Conservation (phyloP, 2,329 filamentous ascomycete species). For the Penicillium sp. region DNA sequence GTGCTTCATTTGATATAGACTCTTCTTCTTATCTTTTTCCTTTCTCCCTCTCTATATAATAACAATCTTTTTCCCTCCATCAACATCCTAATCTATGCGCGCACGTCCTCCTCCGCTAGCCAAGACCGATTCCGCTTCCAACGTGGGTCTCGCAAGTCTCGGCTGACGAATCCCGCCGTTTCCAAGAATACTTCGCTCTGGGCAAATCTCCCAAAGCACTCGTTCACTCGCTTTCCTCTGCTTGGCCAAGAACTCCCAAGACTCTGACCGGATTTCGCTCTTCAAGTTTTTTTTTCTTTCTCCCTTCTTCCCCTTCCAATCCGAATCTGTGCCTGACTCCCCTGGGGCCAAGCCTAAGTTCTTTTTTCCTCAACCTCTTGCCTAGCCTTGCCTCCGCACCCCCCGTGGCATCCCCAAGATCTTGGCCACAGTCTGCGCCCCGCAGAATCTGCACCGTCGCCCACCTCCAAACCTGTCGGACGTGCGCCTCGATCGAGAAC, state of each 20-base stretch:
- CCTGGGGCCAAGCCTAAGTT: conserved; percentile 4
- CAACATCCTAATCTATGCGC: background rate
- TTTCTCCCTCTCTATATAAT: background rate
- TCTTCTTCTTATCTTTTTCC: background rate
- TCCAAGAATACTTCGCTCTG: conserved; percentile 17
- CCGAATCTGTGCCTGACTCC: background rate
- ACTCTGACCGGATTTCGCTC: conserved; percentile 8
- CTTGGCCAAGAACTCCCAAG: conserved; percentile 23
- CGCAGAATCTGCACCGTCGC: background rate
- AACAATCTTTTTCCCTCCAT: background rate
- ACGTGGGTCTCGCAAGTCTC: conserved; percentile 24
- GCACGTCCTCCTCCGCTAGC: conserved; percentile 16
- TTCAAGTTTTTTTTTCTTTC: conserved; percentile 10
- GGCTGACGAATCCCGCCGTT: conserved; percentile 29
- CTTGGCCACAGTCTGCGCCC: conserved; percentile 8
- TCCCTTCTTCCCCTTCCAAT: conserved; percentile 1
- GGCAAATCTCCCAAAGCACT: conserved; percentile 18
- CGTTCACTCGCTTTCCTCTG: conserved; percentile 10
- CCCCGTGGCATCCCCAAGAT: conserved; percentile 3
- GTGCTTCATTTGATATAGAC: background rate
- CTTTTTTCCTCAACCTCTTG: background rate
- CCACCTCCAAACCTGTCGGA: background rate
- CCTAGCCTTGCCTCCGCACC: background rate
- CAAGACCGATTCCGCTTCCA: conserved; percentile 24
- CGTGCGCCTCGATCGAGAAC: background rate